Base-by-base conservation (phyloP, 192 early-diverging fungal species). In the Gamsiella multidivaricata region DNA sequence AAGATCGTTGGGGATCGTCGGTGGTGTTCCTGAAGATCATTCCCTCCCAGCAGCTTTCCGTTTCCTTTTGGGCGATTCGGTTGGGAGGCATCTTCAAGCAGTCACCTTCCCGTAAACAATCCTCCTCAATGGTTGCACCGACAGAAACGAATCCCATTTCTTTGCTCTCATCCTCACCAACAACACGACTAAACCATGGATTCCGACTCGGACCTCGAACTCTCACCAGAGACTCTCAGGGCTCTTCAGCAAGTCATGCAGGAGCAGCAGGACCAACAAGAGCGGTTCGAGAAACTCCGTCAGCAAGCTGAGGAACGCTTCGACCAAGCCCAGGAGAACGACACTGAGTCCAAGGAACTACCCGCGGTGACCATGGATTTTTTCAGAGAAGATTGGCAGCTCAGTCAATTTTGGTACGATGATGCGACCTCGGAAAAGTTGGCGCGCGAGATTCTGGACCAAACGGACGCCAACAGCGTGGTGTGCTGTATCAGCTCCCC, bases 331-430 rank as follows among this genome's bases (percentile, higher is more conserved):
- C 81, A 88, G 51, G 65, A 72, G 12, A 64, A 79, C 12, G 29
- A 37, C 18, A 50, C 50, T 17, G 26, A 70, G 20, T 41, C 67
- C 18, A 70, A 70, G 25, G 59, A 82, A 23, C 34, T 67, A 29
- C 79, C 80, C 29, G 61, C 81, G 33, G 45, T 71, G 33, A 73
- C 83, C 36, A 93, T 94, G 87, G 81, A 83, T 18, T 81, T 76
- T 42, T 94, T 94, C 81, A 84, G 83, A 31, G 92, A 94, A 68
- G 91, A 94, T 79, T 94, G 93, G 93, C 92, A 94, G 78, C 70
- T 89, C 51, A 82, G 80, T 29, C 85, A 88, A 61, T 83, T 84
- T 50, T 86, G 80, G 84, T 86, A 86, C 54, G 58, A 80, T 18
- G 81, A 84, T 20, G 65, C 65, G 4, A 86, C 84, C 33, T 61